Base-by-base conservation (phyloP, 1,284 basidiomycete species). In the Inonotus obliquus region DNA sequence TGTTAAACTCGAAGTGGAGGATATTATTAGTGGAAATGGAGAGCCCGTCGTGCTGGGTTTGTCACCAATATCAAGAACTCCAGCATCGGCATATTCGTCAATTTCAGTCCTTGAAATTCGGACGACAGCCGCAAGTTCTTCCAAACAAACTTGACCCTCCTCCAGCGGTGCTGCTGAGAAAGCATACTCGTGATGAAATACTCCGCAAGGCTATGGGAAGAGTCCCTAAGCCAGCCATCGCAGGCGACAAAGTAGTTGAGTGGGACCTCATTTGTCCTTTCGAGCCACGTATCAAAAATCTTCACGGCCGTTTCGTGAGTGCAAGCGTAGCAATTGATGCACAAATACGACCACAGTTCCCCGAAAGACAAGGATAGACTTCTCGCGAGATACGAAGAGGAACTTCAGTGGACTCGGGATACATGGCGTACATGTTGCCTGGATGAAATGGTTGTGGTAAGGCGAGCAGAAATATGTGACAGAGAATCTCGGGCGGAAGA, bases 1-100 rank as follows among this genome's bases (percentile, higher is more conserved):
- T 0, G 77, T 81, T 2, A 91, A 90, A 67, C 77, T 92, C 1
- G 91, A 93, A 65, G 87, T 92, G 0, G 85, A 86, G 66, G 77
- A 79, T 51, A 53, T 38, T 25, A 77, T 75, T 11, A 69, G 69
- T 0, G 78, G 74, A 3, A 77, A 77, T 29, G 81, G 80, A 1
- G 74, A 14, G 41, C 4, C 4, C 14, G 17, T 4, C 4, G 5
- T 4, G 41, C 4, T 13, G n/a, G 21, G 5, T 13, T 13, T 5
- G 14, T n/a, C 21, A 45, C 5, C 14, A n/a, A 14, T 17, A 45
- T 21, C 14, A 17, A 21, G 14, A 13, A 45, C 13, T 17, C 21
- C 4, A 45, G 4, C 41, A 45, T 45, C 14, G 41, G 41, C 13
- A 45, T 45, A 45, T 45, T 45, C 14, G 4, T 14, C 21, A 21